phyloP scores from a whole-genome alignment of 1,139 yeast species.

The Saccharomycopsis hybrid region DNA sequence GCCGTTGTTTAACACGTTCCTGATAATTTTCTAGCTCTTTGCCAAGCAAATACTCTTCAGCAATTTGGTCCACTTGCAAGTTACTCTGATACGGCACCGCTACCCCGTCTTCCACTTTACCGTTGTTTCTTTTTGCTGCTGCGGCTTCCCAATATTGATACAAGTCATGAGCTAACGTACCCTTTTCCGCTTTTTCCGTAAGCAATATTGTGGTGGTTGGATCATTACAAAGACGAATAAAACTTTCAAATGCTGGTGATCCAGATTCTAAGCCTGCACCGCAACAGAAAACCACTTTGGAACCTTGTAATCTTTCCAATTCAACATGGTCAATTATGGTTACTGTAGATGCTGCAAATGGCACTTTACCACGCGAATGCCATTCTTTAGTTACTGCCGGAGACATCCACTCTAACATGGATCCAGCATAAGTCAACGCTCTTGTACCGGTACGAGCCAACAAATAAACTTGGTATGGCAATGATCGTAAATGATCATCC shows the following conservation, averaged over 20 bases:
- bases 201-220: slow-evolving; percentile 65
- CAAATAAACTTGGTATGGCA: slow-evolving; percentile 56
- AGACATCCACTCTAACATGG: slow-evolving; percentile 95
- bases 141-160: slow-evolving; percentile 52
- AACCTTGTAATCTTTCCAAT: slow-evolving; percentile 50
- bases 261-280: slow-evolving; percentile 66
- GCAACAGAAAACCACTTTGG: slow-evolving; percentile 78
- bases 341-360: slow-evolving; percentile 39
- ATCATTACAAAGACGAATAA: slow-evolving; percentile 53
- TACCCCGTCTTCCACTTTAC: slow-evolving; percentile 47
- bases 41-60: slow-evolving; percentile 47
- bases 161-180: slow-evolving; percentile 39
- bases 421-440: slow-evolving; percentile 73
- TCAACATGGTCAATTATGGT: slow-evolving; percentile 47
- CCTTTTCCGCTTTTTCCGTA: slow-evolving; percentile 52
- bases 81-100: slow-evolving; percentile 47
- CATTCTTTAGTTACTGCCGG: slow-evolving; percentile 72
- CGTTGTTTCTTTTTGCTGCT: slow-evolving; percentile 34
- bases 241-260: slow-evolving; percentile 50
- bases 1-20: slow-evolving; percentile 37
- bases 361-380: slow-evolving; percentile 67
- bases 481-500: slow-evolving; percentile 38
- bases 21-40: slow-evolving; percentile 45
- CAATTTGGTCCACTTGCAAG: slow-evolving; percentile 31
- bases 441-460: slow-evolving; percentile 77